phyloP scores from a whole-genome alignment of 202 grass and related monocot genomes.

The Carex sylvatica region DNA sequence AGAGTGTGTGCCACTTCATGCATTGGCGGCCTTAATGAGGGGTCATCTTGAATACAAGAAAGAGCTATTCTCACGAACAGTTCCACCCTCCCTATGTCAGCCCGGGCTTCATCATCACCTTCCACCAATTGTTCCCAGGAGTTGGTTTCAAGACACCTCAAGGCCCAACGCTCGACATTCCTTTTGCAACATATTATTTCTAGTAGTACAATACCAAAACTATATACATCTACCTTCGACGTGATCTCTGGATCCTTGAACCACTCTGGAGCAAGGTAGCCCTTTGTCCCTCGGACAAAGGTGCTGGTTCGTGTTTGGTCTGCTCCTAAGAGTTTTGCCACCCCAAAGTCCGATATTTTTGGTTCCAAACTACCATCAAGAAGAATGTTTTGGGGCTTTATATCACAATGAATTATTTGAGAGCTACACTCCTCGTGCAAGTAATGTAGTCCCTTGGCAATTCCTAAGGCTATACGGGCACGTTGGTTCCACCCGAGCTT shows the following conservation, averaged over 20 bases:
- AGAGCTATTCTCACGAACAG: constrained; percentile 26
- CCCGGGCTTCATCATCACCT: not conserved
- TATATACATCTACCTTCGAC: constrained; percentile 46
- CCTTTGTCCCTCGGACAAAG: constrained; percentile 20
- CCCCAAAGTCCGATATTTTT: constrained; percentile 40
- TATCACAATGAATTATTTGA: constrained; percentile 40
- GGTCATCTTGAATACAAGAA: constrained; percentile 34
- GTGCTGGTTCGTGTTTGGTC: constrained; percentile 16
- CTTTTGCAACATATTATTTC: constrained; percentile 41
- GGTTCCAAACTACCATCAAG: constrained; percentile 31
- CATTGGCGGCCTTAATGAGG: constrained; percentile 27
- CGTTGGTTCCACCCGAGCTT: constrained; percentile 11
- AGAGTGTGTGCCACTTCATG: constrained; percentile 30
- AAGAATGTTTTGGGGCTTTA: constrained; percentile 40
- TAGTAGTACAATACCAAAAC: constrained; percentile 39
- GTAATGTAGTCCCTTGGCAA: constrained; percentile 31
- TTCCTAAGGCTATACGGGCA: constrained; percentile 24
- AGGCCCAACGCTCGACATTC: constrained; percentile 5
- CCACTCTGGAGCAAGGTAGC: constrained; percentile 43
- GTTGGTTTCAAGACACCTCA: not conserved
- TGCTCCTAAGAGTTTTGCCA: constrained; percentile 24
- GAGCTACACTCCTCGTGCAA: constrained; percentile 30
- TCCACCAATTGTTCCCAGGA: not conserved
- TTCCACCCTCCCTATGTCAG: constrained; percentile 24
- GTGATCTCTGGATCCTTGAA: constrained; percentile 2